Conservation (phyloP, 371 early-diverging fungal genomes). For the Mortierella sp. region DNA sequence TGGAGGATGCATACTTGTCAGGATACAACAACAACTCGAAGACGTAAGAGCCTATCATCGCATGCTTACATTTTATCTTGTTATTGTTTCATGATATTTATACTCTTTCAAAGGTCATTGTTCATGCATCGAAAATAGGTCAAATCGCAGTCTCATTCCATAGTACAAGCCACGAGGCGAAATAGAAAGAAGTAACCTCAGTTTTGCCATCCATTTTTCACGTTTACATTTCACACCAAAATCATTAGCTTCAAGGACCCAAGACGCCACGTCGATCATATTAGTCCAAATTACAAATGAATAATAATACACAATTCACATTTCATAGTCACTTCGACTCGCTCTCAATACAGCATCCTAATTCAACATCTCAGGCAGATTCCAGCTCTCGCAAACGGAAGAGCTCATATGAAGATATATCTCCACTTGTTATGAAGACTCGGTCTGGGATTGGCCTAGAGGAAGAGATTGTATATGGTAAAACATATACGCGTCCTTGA, state of each 20-base stretch:
- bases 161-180: constrained; percentile 5
- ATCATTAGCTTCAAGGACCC: neutral
- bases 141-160: neutral
- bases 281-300: constrained; percentile 9
- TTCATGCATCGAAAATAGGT: constrained; percentile 40
- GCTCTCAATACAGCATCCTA: constrained; percentile 23
- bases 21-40: constrained; percentile 70
- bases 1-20: constrained; percentile 71
- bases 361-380: neutral
- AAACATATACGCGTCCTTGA: neutral
- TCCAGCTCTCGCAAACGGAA: constrained; percentile 33
- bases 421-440: constrained; percentile 48
- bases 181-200: neutral
- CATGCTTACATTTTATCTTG: neutral
- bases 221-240: neutral
- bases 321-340: constrained; percentile 22
- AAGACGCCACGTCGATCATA: neutral
- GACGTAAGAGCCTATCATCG: constrained; percentile 55
- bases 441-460: constrained; percentile 49
- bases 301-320: constrained; percentile 21
- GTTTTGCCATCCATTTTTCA: neutral
- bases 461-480: constrained; percentile 53
- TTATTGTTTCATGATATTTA: neutral
- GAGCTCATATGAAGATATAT: constrained; percentile 42
- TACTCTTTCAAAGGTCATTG: constrained; percentile 16